Percentiles rank a stretch among this genome's conserved stretches.
phyloP scores from a whole-genome alignment of 352 stramenopile genomes.

The Globisporangium mamillatum region DNA sequence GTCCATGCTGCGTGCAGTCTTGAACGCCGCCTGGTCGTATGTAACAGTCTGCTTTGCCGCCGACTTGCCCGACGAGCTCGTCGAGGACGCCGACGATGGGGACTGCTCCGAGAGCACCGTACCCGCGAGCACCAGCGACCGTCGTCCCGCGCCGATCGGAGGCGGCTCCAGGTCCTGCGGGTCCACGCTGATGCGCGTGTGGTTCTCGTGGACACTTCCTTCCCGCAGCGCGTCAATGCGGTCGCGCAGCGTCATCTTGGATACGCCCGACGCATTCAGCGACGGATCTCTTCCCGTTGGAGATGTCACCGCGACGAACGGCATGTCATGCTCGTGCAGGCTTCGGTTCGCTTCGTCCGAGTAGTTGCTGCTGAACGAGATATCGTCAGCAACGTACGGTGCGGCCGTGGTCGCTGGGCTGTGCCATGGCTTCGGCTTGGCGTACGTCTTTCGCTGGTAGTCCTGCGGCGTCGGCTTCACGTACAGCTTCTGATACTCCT shows the following conservation, averaged over 20 bases:
- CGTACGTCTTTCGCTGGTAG: conserved; percentile 16
- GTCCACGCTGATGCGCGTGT: conserved; percentile 46
- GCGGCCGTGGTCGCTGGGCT: neutral
- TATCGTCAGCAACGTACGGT: conserved; percentile 8
- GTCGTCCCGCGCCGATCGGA: conserved; percentile 18
- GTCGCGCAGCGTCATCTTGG: conserved; percentile 42
- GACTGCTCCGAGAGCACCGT: conserved; percentile 37
- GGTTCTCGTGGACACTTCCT: conserved; percentile 40
- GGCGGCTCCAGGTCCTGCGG: conserved; percentile 23
- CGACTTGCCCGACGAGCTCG: conserved; percentile 7
- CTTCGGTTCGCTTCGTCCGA: conserved; percentile 16
- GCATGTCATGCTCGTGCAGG: conserved; percentile 16
- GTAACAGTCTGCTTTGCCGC: conserved; percentile 22
- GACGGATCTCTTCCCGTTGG: conserved; percentile 15
- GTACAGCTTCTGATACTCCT: conserved; percentile 9
- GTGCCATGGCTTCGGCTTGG: conserved; percentile 18
- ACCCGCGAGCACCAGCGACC: conserved; percentile 31
- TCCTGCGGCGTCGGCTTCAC: conserved; percentile 12
- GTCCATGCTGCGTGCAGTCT: conserved; percentile 32
- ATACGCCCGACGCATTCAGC: conserved; percentile 1
- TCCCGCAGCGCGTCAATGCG: conserved; percentile 63
- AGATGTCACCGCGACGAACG: conserved; percentile 27
- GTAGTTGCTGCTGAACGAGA: conserved; percentile 12
- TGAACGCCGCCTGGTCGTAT: conserved; percentile 39
- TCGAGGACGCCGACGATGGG: conserved; percentile 24